Conservation (phyloP, 1,284 basidiomycete genomes). For the Hortiboletus rubellus region DNA sequence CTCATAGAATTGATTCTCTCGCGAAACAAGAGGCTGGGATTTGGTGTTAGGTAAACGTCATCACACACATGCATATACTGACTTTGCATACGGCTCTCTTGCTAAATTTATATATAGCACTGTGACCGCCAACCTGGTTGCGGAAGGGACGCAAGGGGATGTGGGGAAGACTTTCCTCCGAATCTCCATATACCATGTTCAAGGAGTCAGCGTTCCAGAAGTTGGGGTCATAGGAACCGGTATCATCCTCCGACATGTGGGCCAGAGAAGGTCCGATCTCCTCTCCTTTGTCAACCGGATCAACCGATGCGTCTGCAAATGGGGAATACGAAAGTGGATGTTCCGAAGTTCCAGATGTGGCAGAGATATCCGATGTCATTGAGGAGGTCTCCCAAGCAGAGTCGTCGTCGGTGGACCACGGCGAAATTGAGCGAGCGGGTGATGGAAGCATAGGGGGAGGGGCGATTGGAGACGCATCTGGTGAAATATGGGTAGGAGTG, state of each 20-base stretch:
- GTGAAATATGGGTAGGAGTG: constrained; percentile 37
- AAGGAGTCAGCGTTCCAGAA: constrained; percentile 44
- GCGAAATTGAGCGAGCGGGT: constrained; percentile 45
- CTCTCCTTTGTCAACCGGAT: constrained; percentile 13
- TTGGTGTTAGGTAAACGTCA: constrained; percentile 20
- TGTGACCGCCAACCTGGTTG: constrained; percentile 98
- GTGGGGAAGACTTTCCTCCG: constrained; percentile 71
- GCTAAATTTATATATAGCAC: constrained; percentile 97
- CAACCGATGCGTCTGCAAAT: constrained; percentile 7
- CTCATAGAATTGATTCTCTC: constrained; percentile 98
- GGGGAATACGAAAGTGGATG: constrained; percentile 25
- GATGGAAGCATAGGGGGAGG: constrained; percentile 36
- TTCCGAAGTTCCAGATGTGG: constrained; percentile 39
- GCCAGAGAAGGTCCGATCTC: constrained; percentile 2
- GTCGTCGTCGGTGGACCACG: constrained; percentile 76
- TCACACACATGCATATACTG: constrained; percentile 27
- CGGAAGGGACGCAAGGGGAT: constrained; percentile 95
- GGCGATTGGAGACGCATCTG: constrained; percentile 7
- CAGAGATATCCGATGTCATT: constrained; percentile 56
- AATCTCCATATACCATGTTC: constrained; percentile 43
- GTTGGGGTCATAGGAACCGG: constrained; percentile 7
- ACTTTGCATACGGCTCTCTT: constrained; percentile 99
- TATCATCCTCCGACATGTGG: constrained; percentile 26
- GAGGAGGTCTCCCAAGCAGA: constrained; percentile 73
- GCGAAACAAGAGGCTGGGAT: constrained; percentile 85